Percentiles rank a stretch among this genome's conserved stretches.
Evolutionary conservation across 75 land plant species (phyloP).

Genomic region (Selaginella moellendorffii): DNA sequence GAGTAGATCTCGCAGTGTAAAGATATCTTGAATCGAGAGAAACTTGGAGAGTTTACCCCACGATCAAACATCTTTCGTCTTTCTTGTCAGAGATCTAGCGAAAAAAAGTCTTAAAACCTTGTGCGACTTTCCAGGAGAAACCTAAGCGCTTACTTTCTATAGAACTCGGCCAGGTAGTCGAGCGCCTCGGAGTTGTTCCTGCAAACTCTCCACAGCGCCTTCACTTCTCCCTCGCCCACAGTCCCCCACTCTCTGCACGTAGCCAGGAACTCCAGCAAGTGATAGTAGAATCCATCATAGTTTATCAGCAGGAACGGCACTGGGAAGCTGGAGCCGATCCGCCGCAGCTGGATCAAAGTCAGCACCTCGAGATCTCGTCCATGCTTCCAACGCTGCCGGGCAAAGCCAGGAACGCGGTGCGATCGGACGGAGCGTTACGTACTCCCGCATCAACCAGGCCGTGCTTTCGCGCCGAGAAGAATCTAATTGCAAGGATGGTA

Average conservation of each 20-base stretch:
- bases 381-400: constrained; percentile 87
- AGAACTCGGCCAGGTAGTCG: constrained; percentile 56
- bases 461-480: constrained; percentile 90
- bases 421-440: constrained; percentile 32
- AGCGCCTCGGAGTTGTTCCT: constrained; percentile 54
- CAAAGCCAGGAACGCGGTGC: constrained; percentile 60
- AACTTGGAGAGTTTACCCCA: too few species aligned
- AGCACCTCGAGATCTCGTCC: constrained; percentile 81
- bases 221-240: constrained; percentile 47
- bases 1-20: too few species aligned
- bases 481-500: constrained; percentile 26
- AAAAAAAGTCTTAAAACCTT: too few species aligned
- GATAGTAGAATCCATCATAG: constrained; percentile 67
- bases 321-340: constrained; percentile 64
- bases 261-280: constrained; percentile 49
- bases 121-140: too few species aligned
- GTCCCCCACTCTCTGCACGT: constrained; percentile 61
- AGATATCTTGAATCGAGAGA: too few species aligned
- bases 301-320: constrained; percentile 76
- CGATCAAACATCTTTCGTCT: too few species aligned
- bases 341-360: constrained; percentile 54
- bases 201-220: constrained; percentile 59
- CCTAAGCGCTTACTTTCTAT: too few species aligned
- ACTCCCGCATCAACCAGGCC: constrained; percentile 80
- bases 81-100: too few species aligned